Conservation (phyloP, 2,329 filamentous ascomycete species). For the Elsinoe perseae region DNA sequence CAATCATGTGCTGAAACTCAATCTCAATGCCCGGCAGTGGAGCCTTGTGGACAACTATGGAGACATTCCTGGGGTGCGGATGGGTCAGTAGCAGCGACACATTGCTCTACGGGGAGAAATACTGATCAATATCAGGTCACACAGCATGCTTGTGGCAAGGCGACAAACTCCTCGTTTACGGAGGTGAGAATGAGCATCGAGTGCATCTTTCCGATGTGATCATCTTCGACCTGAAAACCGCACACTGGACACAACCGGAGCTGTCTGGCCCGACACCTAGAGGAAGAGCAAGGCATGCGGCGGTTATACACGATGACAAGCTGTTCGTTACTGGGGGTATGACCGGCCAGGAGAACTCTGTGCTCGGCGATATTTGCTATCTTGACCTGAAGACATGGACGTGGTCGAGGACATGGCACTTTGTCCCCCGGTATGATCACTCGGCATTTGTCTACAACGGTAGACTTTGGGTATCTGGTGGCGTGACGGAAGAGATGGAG, state of each 20-base stretch:
- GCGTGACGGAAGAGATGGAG: slow-evolving; percentile 92
- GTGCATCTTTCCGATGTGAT: slow-evolving; percentile 94
- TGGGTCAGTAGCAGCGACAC: slow-evolving; percentile 56
- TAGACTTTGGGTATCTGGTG: slow-evolving; percentile 92
- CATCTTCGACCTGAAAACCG: slow-evolving; percentile 87
- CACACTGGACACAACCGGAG: slow-evolving; percentile 89
- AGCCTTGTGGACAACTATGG: slow-evolving; percentile 96
- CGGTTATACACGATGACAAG: slow-evolving; percentile 92
- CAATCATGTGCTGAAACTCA: slow-evolving; percentile 87
- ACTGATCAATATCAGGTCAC: slow-evolving; percentile 54
- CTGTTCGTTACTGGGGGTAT: slow-evolving; percentile 94
- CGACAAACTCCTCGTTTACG: slow-evolving; percentile 92
- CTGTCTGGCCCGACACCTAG: slow-evolving; percentile 78
- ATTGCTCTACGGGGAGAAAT: not conserved
- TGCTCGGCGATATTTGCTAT: slow-evolving; percentile 93
- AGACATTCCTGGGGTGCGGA: slow-evolving; percentile 91
- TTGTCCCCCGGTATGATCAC: slow-evolving; percentile 91
- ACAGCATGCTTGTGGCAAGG: slow-evolving; percentile 91
- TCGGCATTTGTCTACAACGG: slow-evolving; percentile 90
- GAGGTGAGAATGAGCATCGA: slow-evolving; percentile 94
- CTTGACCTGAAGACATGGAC: slow-evolving; percentile 95
- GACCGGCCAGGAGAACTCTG: slow-evolving; percentile 82
- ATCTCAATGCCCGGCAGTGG: slow-evolving; percentile 85
- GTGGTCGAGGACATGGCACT: slow-evolving; percentile 93
- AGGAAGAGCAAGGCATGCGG: slow-evolving; percentile 85